phyloP scores from a whole-genome alignment of 2,329 filamentous ascomycete genomes.

The Hypoxylon sp. region DNA sequence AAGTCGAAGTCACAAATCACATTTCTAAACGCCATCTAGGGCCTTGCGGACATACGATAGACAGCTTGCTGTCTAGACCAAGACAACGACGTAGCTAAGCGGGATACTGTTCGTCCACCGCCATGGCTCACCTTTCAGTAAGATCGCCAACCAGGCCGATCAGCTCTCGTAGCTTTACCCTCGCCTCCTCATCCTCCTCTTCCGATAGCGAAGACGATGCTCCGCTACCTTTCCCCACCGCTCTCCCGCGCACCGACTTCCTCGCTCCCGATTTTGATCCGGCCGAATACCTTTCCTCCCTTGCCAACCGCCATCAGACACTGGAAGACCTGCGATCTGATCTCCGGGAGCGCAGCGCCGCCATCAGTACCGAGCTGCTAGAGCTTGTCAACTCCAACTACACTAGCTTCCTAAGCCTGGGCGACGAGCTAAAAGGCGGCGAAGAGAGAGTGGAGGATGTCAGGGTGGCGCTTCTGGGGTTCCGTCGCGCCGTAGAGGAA shows the following conservation, averaged over 20 bases:
- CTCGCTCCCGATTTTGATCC: constrained; percentile 80
- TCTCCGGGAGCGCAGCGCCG: constrained; percentile 78
- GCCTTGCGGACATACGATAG: not conserved
- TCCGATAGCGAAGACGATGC: constrained; percentile 60
- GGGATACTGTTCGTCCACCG: not conserved
- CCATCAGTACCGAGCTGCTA: constrained; percentile 84
- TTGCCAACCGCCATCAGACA: constrained; percentile 90
- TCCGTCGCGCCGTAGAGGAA: constrained; percentile 80
- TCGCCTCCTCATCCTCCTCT: constrained; percentile 51
- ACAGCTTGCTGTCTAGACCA: constrained; percentile 4
- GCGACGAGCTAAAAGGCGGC: constrained; percentile 81
- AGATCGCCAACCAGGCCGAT: constrained; percentile 44
- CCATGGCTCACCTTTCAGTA: constrained; percentile 38
- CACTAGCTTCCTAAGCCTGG: constrained; percentile 85
- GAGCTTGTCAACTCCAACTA: constrained; percentile 97
- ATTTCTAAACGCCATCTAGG: not conserved
- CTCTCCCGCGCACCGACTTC: constrained; percentile 84
- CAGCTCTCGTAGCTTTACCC: constrained; percentile 51
- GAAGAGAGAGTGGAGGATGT: constrained; percentile 93
- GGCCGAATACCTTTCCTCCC: constrained; percentile 78
- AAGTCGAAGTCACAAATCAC: not conserved
- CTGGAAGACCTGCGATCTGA: constrained; percentile 92
- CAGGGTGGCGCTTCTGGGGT: constrained; percentile 84
- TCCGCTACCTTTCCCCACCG: constrained; percentile 85
- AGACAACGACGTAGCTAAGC: not conserved